Evolutionary conservation across 768 basidiomycete genomes (phyloP).

Genomic region (Hericium alpestre): DNA sequence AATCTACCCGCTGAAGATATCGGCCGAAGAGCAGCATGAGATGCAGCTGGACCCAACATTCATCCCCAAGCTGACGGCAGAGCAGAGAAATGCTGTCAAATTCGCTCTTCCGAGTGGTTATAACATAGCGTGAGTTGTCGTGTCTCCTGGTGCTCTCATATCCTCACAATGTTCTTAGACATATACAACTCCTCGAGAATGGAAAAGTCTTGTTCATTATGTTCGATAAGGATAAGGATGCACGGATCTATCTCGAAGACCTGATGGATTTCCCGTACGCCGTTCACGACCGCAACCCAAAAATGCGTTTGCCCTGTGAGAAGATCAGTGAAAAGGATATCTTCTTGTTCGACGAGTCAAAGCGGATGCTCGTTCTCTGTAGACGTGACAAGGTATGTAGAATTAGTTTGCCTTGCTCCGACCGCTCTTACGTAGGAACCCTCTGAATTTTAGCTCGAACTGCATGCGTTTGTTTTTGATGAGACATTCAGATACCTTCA

Average conservation of each 20-base stretch:
- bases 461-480: constrained; percentile 40
- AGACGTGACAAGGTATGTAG: too few relatives aligned
- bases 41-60: constrained; percentile 5
- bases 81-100: constrained; percentile 1
- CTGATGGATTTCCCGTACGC: not conserved
- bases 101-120: constrained; percentile 1
- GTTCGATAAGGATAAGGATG: not conserved
- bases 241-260: constrained; percentile 7
- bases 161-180: not conserved
- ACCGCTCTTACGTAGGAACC: too few relatives aligned
- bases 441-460: constrained; percentile 12
- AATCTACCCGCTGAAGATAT: not conserved
- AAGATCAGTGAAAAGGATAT: constrained; percentile 38
- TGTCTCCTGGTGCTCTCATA: not conserved
- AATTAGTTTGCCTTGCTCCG: too few relatives aligned
- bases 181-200: constrained; percentile 7
- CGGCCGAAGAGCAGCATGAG: constrained; percentile 4
- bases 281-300: not conserved
- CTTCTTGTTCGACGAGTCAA: constrained; percentile 37
- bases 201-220: not conserved
- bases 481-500: constrained; percentile 34
- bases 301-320: constrained; percentile 25
- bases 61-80: constrained; percentile 3
- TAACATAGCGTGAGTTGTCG: constrained; percentile 2
- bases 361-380: constrained; percentile 19